These are phyloP conservation scores for Saturnispora quitensis DNA, from an alignment of 805 yeast species.

Conservation along the genomic window DNA sequence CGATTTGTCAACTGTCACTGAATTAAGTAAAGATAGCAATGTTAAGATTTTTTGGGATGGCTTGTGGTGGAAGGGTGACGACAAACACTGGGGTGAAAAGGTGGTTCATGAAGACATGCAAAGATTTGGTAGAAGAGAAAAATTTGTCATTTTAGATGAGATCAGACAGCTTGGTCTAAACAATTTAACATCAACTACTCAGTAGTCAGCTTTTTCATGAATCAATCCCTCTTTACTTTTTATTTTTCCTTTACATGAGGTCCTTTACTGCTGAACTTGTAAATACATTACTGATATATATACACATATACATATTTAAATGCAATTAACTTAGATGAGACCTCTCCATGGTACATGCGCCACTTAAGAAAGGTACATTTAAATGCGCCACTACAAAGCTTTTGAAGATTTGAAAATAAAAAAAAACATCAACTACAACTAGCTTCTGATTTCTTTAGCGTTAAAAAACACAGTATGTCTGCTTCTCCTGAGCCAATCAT, in stretches of 20 bases:
- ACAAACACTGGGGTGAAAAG: conserved; percentile 58
- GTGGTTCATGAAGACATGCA: conserved; percentile 55
- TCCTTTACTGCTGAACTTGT: neutral
- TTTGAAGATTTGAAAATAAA: too few species aligned
- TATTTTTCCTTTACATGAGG: neutral
- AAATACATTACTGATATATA: neutral
- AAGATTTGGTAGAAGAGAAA: conserved; percentile 53
- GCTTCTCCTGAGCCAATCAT: neutral
- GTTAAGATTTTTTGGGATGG: conserved; percentile 73
- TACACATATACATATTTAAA: neutral
- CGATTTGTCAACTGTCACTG: conserved; percentile 63
- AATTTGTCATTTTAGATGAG: conserved; percentile 55
- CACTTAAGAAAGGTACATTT: neutral
- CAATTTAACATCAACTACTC: conserved; percentile 14
- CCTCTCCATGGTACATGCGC: neutral
- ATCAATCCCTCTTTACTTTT: neutral
- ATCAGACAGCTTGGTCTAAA: conserved; percentile 31
- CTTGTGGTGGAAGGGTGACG: conserved; percentile 80
- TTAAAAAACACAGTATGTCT: neutral
- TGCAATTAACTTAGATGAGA: neutral
- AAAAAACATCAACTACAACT: too few species aligned
- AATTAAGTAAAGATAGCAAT: conserved; percentile 32
- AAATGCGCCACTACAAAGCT: neutral
- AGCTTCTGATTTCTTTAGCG: neutral
- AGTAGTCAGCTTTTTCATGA: neutral